Evolutionary conservation across 495 filamentous ascomycete species (phyloP).

Genomic region (Penicillium coffeae): DNA sequence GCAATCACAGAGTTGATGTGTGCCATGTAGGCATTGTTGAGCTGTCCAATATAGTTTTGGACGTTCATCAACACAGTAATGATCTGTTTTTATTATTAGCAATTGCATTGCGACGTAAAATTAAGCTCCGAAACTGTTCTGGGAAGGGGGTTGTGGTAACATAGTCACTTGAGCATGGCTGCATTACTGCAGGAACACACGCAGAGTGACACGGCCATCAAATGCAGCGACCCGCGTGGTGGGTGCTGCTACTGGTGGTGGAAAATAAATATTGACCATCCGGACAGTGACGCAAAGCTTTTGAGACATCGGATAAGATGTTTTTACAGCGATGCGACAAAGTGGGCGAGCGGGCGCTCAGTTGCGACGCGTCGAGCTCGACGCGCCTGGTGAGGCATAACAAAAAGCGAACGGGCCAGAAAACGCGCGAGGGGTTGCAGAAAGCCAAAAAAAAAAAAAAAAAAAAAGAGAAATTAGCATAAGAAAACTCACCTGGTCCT

Average conservation of each 20-base stretch:
- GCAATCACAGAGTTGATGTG: constrained; percentile 77
- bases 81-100: constrained; percentile 48
- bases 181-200: neutral
- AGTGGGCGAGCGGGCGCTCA: neutral
- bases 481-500: constrained; percentile 57
- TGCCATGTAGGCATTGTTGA: constrained; percentile 74
- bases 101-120: neutral
- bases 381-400: constrained; percentile 13
- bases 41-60: constrained; percentile 65
- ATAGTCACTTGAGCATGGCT: neutral
- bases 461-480: neutral
- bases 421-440: too few species aligned
- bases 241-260: too few species aligned
- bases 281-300: too few species aligned
- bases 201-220: neutral
- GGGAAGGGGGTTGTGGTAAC: too few species aligned
- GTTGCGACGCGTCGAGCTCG: constrained; percentile 23
- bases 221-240: neutral
- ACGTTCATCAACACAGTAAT: constrained; percentile 69
- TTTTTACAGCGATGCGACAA: neutral
- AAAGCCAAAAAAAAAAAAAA: constrained; percentile 4
- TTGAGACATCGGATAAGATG: neutral
- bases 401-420: too few species aligned
- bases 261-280: too few species aligned
- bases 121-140: neutral